These are phyloP conservation scores for Termitomyces sp. DNA, from an alignment of 768 basidiomycete species.

Conservation along the genomic window DNA sequence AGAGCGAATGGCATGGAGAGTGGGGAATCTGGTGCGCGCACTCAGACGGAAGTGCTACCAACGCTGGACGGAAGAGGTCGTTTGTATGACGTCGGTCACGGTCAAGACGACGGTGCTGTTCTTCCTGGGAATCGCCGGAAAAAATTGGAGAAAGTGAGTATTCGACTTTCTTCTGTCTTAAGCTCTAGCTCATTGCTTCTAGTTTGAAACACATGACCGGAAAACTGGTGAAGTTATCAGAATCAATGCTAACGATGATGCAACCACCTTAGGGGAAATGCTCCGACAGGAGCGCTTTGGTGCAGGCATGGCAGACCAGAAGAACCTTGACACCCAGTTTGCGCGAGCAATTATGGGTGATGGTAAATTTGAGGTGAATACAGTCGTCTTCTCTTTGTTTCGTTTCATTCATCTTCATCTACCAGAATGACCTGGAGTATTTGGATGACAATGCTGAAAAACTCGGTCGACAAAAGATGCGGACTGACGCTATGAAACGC, in stretches of 20 bases:
- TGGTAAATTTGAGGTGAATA: slow-evolving; percentile 75
- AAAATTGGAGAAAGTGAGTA: slow-evolving; percentile 67
- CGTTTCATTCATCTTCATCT: slow-evolving; percentile 1
- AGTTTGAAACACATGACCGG: slow-evolving; percentile 87
- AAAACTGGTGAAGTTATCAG: slow-evolving; percentile 89
- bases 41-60: slow-evolving; percentile 80
- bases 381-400: neutral
- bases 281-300: slow-evolving; percentile 90
- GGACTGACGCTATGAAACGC: slow-evolving; percentile 92
- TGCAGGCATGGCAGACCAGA: slow-evolving; percentile 88
- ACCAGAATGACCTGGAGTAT: slow-evolving; percentile 85
- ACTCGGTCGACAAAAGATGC: slow-evolving; percentile 91
- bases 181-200: slow-evolving; percentile 1
- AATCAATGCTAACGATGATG: slow-evolving; percentile 89
- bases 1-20: slow-evolving; percentile 43
- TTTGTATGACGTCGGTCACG: slow-evolving; percentile 88
- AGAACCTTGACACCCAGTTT: slow-evolving; percentile 86
- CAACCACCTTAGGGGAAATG: slow-evolving; percentile 83
- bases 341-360: slow-evolving; percentile 87
- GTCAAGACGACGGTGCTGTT: slow-evolving; percentile 51
- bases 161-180: neutral
- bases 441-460: slow-evolving; percentile 96
- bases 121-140: slow-evolving; percentile 75
- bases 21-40: slow-evolving; percentile 43
- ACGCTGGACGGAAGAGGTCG: slow-evolving; percentile 82